Evolutionary conservation across 2,329 filamentous ascomycete genomes (phyloP), one percentile per base, ranked within the genome.

Genomic region (Cryphonectria parasitica): DNA sequence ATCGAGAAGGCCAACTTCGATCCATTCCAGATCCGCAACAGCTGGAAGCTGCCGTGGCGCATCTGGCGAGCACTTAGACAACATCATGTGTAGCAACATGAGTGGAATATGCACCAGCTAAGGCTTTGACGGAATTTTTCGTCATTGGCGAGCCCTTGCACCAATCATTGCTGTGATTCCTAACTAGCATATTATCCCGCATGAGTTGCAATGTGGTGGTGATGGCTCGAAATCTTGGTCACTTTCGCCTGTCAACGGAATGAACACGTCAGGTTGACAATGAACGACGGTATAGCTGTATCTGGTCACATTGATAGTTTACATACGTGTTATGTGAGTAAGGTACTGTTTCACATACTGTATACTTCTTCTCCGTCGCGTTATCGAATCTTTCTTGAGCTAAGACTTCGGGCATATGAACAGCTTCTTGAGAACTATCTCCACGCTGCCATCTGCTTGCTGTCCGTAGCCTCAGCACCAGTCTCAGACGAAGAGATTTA

Each of bases 1-100:
- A 80, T 99, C 52, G 90, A 99, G 80, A 89, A 89, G 74, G 87
- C 88, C 6, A 91, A 98, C 78, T 99, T 99, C 78, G 92, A 99
- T 79, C 86, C 87, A 75, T 98, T 82, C 90, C 92, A 81, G 76
- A 90, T 83, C 78, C 89, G 72, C 85, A 88, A 79, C 80, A 88
- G 78, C 74, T 98, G 96, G 96, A 95, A 89, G 77, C 80, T 98
- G 72, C 94, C 96, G 0, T 97, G 93, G 90, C 92, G 88, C 72
- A 79, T 90, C 25, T 89, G 87, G 86, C 83, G 84, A 68, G 82
- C 87, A 2, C 75, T 85, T 15, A 85, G 82, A n/a, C 84, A 82
- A 36, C 79, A 85, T 62, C 79, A 81, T 72, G 80, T 89, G 75
- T 89, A 75, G 34, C 22, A 31, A 39, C 39, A 43, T 15, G 10